Conservation (phyloP, 352 stramenopile genomes). For the Phytophthora agathidicida region DNA sequence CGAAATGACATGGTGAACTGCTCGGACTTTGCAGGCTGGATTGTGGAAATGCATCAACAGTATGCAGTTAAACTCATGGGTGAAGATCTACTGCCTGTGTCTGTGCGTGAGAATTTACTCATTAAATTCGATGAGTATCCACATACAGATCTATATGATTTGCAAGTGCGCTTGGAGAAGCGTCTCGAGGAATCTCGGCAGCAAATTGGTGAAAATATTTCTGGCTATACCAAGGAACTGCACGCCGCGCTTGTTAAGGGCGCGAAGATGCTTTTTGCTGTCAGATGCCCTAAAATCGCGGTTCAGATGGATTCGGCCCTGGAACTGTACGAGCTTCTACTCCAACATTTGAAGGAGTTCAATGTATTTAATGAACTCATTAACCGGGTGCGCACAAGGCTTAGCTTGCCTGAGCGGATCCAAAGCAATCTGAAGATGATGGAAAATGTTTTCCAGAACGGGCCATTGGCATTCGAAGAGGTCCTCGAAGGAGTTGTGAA, state of each 20-base stretch:
- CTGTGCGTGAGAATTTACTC: constrained; percentile 9
- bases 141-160: not conserved
- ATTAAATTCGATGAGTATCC: constrained; percentile 8
- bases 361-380: not conserved
- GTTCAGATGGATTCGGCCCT: not conserved
- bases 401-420: constrained; percentile 21
- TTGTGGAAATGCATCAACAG: constrained; percentile 7
- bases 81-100: not conserved
- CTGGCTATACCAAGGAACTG: not conserved
- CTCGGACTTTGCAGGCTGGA: constrained; percentile 15
- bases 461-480: constrained; percentile 1
- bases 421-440: constrained; percentile 21
- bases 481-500: not conserved
- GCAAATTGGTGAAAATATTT: not conserved
- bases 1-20: not conserved
- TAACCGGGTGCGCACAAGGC: not conserved
- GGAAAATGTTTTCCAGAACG: not conserved
- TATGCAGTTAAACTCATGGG: not conserved
- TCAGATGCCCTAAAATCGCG: not conserved
- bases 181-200: not conserved
- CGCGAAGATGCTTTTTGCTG: constrained; percentile 16
- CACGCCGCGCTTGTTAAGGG: not conserved
- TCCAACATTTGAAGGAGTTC: not conserved
- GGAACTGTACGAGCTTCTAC: not conserved
- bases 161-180: not conserved